Base-by-base conservation (phyloP, 768 basidiomycete genomes). In the Boletus subparvulus region DNA sequence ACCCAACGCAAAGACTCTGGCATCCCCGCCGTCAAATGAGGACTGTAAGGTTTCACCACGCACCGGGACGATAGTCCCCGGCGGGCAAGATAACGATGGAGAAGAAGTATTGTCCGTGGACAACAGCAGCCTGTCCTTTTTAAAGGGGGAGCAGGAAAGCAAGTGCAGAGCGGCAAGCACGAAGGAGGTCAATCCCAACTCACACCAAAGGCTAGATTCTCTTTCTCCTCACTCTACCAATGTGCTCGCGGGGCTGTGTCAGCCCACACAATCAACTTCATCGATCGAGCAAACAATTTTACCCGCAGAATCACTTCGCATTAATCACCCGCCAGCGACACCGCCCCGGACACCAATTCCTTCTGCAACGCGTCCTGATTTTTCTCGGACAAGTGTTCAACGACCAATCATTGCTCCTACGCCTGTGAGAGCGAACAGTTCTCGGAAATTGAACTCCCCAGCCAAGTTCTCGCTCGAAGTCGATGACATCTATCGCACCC, bases 201-300 rank as follows among this genome's bases (percentile, higher is more conserved):
- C 63, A 28, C 67, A 70, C 44, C 74, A 80, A 55, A 79, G 80
- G 66, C 68, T 84, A 28, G 76, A 79, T 16, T 84, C 84, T 19
- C 68, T 87, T 39, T 87, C 86, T n/a, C 85, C 86, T 2, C 74
- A 76, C 14, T 87, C 88, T 42, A 72, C 73, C 39, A 68, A 66
- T 50, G 61, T 79, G 39, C 74, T 82, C 33, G 67, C 68, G n/a
- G 74, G 73, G 53, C 61, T 80, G 33, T 58, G 77, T 10, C 67
- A 73, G 21, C 51, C 71, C 5, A 59, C 66, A 12, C 47, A 58
- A 47, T 50, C 60, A 9, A 59, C 64, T 28, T 54, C 62, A 5
- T 54, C 60, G n/a, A 53, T 56, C 30, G 52, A 69, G 39, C 50
- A 55, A 52, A 53, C 40, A n/a, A 13, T 30, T 32, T 33, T 61